Evolutionary conservation across 1,284 basidiomycete genomes (phyloP), one percentile per base, ranked within the genome.

Genomic region (Pulchroboletus neoregius): DNA sequence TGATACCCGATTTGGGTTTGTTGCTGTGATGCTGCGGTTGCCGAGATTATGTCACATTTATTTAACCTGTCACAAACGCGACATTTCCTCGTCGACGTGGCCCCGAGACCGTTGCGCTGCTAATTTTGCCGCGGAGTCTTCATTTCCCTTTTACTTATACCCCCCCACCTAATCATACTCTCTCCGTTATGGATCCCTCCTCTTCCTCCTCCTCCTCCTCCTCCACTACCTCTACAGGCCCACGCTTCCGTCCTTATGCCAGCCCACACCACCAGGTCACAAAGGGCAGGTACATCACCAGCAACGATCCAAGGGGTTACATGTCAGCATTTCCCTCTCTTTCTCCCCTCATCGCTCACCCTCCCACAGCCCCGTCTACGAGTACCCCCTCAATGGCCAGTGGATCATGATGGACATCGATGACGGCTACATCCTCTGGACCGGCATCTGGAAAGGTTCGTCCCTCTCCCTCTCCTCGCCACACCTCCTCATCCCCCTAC

Each of bases 341-440:
- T 41, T 6, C 31, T 8, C 31, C 12, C 23, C 1, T 7, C 40
- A 36, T 13, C 24, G 37, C 52, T 57, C 50, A 49, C 43, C 24
- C 18, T 22, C 41, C 31, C 23, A 4, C 57, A 90, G 87, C 50
- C 87, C 88, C 11, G 88, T 91, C 9, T 91, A 88, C 58, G 88
- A 91, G 65, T 91, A 91, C 58, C 88, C 87, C 3, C 71, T 91
- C 48, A 89, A 90, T 54, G 85, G 83, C 12, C 88, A 91, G 63
- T 91, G 88, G 87, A 89, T 91, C 58, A 91, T 91, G 88, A 88
- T 91, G 79, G 89, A 91, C 70, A 87, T 87, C 64, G 89, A 91
- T 63, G 87, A 91, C 62, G 88, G 87, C 3, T 91, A 90, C 62
- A 83, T 91, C 52, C 71, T 90, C 11, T 90, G 87, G 87, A 91